Evolutionary conservation across 352 stramenopile species (phyloP).

Genomic region (Pythium plurisporium): DNA sequence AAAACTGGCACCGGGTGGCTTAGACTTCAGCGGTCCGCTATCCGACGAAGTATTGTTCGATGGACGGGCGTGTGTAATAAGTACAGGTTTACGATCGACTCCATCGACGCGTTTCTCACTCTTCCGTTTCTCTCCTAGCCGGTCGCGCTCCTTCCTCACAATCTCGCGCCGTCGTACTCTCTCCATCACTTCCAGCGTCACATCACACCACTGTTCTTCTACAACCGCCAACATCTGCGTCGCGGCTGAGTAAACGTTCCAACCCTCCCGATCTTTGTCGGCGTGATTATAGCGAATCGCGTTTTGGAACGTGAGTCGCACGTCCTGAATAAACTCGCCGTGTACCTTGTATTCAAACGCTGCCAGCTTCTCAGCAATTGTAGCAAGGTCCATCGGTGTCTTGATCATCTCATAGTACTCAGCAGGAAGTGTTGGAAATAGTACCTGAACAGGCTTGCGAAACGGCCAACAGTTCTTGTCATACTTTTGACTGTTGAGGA

Average conservation of each 20-base stretch:
- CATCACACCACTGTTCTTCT: conserved; percentile 76
- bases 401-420: conserved; percentile 85
- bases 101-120: conserved; percentile 29
- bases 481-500: conserved; percentile 84
- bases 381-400: conserved; percentile 76
- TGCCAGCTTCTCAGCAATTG: conserved; percentile 60
- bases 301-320: conserved; percentile 83
- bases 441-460: conserved; percentile 62
- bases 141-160: conserved; percentile 64
- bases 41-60: neutral
- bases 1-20: neutral
- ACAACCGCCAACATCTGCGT: conserved; percentile 64
- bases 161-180: conserved; percentile 63
- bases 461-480: conserved; percentile 87
- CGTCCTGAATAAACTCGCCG: conserved; percentile 76
- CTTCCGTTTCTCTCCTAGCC: conserved; percentile 58
- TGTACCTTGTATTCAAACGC: conserved; percentile 75
- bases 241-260: conserved; percentile 76
- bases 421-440: conserved; percentile 65
- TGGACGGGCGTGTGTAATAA: neutral
- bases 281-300: conserved; percentile 74
- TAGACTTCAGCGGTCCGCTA: neutral
- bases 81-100: conserved; percentile 14
- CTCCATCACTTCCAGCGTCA: conserved; percentile 76
- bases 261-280: conserved; percentile 77